Base-by-base conservation (phyloP, 257 asterid genomes). In the Scutellaria minor region DNA sequence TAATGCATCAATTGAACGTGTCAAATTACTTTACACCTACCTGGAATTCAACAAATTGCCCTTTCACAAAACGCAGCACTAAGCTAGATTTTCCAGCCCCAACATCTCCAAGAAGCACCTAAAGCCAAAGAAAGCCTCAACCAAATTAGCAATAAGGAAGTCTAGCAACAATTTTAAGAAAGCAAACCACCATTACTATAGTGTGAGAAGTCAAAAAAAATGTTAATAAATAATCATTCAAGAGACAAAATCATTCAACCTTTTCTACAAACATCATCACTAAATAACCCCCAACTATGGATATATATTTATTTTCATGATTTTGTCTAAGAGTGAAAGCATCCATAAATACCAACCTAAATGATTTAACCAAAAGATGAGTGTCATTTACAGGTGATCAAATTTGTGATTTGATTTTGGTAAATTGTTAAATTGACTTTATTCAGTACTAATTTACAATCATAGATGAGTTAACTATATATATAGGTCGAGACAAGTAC, bases 61-160 rank as follows among this genome's bases (percentile, higher is more conserved):
- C 96, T 77, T 88, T 90, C 64, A 90, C 96, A 66, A 90, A 90
- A 31, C 96, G 96, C 77, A 90, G 70, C 10, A 90, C 96, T 61
- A 90, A 64, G 79, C 96, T 90, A 68, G 96, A 90, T 61, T 90
- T 90, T 73, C 96, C 96, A 73, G 96, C 89, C 77, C 95, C 96
- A 70, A 90, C 96, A 78, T 90, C 96, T 68, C 96, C 96, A 56
- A 90, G 96, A 60, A 90, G 93, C 80, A 90, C 96, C 95, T 90
- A 66, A 10, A 31, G 53, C 46, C 39, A 72, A 46, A 64, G 9
- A 31, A 45, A 53, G 50, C 14, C 6, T 24, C 31, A 55, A 52
- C 53, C 20, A 61, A 70, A 45, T 74, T 65, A 78, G 71, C 35
- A 71, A 65, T 7, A 65, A 31, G 52, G 31, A 52, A 54, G 50